Evolutionary conservation across 2,329 filamentous ascomycete species (phyloP).

Genomic region (Aspergillus pseudoterreus): DNA sequence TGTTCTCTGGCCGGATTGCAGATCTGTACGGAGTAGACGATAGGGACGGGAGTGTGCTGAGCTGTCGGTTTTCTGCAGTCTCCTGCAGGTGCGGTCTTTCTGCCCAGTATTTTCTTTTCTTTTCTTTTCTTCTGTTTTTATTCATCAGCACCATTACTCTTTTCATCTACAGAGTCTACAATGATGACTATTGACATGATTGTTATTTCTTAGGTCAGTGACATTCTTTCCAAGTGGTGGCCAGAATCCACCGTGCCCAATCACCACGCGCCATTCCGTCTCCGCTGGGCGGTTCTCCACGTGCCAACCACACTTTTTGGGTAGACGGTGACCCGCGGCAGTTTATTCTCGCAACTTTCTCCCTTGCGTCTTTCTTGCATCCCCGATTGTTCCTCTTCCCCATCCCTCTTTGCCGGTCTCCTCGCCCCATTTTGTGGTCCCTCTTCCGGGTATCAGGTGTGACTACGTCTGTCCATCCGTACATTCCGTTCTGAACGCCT

Average conservation of each 20-base stretch:
- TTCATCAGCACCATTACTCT: neutral
- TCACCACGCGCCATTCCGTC: neutral
- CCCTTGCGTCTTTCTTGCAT: conserved; percentile 20
- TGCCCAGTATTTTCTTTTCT: neutral
- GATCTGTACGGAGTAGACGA: conserved; percentile 3
- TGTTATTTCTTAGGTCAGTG: too few species aligned
- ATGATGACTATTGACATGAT: too few species aligned
- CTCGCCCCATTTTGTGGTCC: neutral
- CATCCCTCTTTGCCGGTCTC: neutral
- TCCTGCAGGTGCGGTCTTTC: conserved; percentile 6
- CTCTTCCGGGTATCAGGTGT: too few species aligned
- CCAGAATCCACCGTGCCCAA: conserved; percentile 3
- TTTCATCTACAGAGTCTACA: too few species aligned
- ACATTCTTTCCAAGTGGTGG: too few species aligned
- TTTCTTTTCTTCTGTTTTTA: neutral
- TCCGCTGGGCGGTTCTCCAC: conserved; percentile 19
- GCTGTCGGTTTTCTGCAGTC: conserved; percentile 20
- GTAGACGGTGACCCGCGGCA: conserved; percentile 17
- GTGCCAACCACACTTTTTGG: conserved; percentile 16
- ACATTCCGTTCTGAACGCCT: neutral
- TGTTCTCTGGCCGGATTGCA: conserved; percentile 3
- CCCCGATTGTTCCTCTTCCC: conserved; percentile 1
- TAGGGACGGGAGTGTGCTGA: conserved; percentile 11
- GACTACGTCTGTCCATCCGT: too few species aligned
- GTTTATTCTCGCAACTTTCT: conserved; percentile 10